A percentile compares a stretch with the other conserved stretches of the same genome.
These are phyloP conservation scores for Geranium rotundifolium DNA, from an alignment of 345 rosid species.

Conservation along the genomic window DNA sequence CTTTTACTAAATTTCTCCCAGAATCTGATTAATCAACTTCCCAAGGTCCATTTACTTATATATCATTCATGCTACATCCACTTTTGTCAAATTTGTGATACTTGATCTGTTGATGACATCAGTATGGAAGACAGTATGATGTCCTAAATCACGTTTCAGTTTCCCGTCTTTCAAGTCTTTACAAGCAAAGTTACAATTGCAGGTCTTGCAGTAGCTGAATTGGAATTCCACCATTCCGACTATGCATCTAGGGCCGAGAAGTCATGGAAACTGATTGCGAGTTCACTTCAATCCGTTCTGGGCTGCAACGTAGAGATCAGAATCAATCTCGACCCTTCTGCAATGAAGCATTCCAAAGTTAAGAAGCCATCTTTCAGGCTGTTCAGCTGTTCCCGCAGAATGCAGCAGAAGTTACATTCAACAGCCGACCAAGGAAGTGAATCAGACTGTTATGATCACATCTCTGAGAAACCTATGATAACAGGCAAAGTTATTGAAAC, in stretches of 20 bases:
- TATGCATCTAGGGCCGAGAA: conserved; percentile 71
- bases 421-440: conserved; percentile 27
- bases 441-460: conserved; percentile 31
- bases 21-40: neutral
- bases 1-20: no score
- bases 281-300: conserved; percentile 58
- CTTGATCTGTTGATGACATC: neutral
- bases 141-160: neutral
- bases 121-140: no score
- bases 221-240: conserved; percentile 50
- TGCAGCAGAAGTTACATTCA: conserved; percentile 33
- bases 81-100: no score
- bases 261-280: conserved; percentile 91
- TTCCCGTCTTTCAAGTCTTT: neutral
- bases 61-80: no score
- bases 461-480: conserved; percentile 37
- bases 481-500: conserved; percentile 18
- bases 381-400: conserved; percentile 67
- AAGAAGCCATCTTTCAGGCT: conserved; percentile 50
- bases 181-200: conserved; percentile 4
- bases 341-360: conserved; percentile 35
- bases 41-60: neutral
- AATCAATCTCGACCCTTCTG: conserved; percentile 44
- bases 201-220: conserved; percentile 74
- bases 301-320: conserved; percentile 83